phyloP scores from a whole-genome alignment of 2,329 filamentous ascomycete species.

The Alternaria solani region DNA sequence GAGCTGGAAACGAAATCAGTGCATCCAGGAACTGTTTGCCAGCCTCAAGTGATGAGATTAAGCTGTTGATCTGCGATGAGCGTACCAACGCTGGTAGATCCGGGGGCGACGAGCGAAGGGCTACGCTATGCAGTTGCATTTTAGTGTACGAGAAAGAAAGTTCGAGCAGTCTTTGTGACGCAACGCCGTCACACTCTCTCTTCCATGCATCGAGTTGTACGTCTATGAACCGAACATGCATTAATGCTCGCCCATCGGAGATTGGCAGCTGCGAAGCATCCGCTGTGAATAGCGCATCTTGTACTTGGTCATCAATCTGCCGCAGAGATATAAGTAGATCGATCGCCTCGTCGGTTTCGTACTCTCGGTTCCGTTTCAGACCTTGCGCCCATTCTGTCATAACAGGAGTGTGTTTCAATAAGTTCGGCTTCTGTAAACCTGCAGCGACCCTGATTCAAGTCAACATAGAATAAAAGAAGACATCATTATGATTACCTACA shows the following conservation, averaged over 20 bases:
- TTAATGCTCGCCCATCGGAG: constrained; percentile 36
- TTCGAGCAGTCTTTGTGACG: constrained; percentile 32
- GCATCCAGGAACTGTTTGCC: constrained; percentile 72
- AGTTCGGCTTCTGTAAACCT: constrained; percentile 43
- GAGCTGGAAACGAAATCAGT: constrained; percentile 75
- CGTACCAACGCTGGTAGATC: constrained; percentile 5
- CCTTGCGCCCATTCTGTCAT: constrained; percentile 39
- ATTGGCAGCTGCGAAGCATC: constrained; percentile 32
- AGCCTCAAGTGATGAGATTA: constrained; percentile 62
- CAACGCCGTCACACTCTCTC: constrained; percentile 14
- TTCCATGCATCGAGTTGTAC: constrained; percentile 40
- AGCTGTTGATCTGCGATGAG: constrained; percentile 31
- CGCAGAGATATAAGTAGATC: constrained; percentile 35
- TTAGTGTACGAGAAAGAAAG: constrained; percentile 40
- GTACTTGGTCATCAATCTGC: constrained; percentile 45
- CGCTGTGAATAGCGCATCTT: constrained; percentile 38
- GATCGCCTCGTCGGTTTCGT: constrained; percentile 37
- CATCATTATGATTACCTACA: constrained; percentile 22
- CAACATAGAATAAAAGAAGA: neutral
- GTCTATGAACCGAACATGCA: constrained; percentile 42
- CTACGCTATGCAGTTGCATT: constrained; percentile 39
- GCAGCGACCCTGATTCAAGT: constrained; percentile 33
- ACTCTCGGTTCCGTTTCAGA: constrained; percentile 33
- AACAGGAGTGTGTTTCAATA: constrained; percentile 39
- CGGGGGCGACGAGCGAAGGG: constrained; percentile 26